phyloP scores from a whole-genome alignment of 192 early-diverging fungal species.

The Dimargaris cristalligena region DNA sequence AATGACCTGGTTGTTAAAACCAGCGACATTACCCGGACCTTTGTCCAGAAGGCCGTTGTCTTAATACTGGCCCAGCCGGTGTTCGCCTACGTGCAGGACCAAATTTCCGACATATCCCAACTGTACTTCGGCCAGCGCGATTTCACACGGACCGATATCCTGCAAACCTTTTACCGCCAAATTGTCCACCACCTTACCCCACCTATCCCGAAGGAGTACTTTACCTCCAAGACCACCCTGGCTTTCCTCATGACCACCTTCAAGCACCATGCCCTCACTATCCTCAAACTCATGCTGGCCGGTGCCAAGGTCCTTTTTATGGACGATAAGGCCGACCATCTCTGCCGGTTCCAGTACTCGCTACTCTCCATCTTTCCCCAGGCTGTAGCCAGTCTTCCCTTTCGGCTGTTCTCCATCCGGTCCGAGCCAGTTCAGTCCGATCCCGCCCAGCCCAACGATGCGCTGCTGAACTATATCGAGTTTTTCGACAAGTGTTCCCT shows the following conservation, averaged over 20 bases:
- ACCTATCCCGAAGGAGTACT: conserved; percentile 8
- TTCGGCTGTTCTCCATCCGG: not conserved
- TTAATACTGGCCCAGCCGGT: conserved; percentile 7
- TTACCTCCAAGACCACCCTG: conserved; percentile 6
- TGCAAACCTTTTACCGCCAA: not conserved
- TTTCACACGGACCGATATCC: conserved; percentile 3
- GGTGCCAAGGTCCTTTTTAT: conserved; percentile 8
- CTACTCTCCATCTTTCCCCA: conserved; percentile 3
- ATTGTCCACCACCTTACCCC: not conserved
- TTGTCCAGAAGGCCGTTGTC: conserved; percentile 10
- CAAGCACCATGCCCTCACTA: not conserved
- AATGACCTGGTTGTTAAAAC: conserved; percentile 1
- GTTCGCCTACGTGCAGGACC: conserved; percentile 8
- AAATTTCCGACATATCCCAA: not conserved
- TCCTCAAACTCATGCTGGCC: conserved; percentile 1
- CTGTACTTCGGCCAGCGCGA: conserved; percentile 9
- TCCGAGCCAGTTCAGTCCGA: not conserved
- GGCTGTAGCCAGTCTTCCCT: not conserved
- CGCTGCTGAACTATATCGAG: not conserved
- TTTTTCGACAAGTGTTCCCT: not conserved
- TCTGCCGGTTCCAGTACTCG: conserved; percentile 10
- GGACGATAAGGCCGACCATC: conserved; percentile 1
- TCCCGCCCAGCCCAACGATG: not conserved
- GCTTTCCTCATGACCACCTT: not conserved
- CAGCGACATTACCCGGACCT: conserved; percentile 10